A percentile compares a stretch with the other conserved stretches of the same genome.
These are phyloP conservation scores for Theileria luwenshuni DNA, from an alignment of 169 alveolate genomes.

Conservation along the genomic window DNA sequence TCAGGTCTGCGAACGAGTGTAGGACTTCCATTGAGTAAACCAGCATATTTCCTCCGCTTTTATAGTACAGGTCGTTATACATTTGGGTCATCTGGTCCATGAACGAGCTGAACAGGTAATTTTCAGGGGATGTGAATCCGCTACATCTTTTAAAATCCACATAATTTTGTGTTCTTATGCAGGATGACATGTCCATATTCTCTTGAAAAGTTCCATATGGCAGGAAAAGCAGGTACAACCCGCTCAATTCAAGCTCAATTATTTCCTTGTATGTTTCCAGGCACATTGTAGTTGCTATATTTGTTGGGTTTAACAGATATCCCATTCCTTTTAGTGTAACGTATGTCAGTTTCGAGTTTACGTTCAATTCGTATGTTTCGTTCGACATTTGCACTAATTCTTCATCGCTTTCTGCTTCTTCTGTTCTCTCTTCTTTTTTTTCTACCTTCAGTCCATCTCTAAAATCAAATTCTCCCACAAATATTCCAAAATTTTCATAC, in stretches of 20 bases:
- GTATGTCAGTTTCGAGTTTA: conserved; percentile 21
- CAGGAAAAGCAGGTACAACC: conserved; percentile 36
- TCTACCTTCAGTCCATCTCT: conserved; percentile 34
- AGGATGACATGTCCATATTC: conserved; percentile 27
- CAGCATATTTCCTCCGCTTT: conserved; percentile 33
- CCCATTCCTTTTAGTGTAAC: conserved; percentile 64
- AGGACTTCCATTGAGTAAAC: conserved; percentile 49
- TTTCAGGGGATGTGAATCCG: conserved; percentile 55
- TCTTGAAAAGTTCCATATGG: conserved; percentile 30
- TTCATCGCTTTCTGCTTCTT: conserved; percentile 44
- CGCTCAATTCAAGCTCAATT: conserved; percentile 18
- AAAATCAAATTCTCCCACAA: conserved; percentile 65
- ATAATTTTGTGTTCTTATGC: conserved; percentile 40
- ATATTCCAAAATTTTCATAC: conserved; percentile 34
- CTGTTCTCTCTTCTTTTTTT: not conserved
- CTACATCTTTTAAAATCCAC: conserved; percentile 54
- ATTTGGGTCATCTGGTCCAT: conserved; percentile 26
- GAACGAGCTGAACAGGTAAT: conserved; percentile 25
- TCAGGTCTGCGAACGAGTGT: conserved; percentile 56
- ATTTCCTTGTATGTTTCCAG: conserved; percentile 45
- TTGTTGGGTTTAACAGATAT: conserved; percentile 60
- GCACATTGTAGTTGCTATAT: conserved; percentile 55
- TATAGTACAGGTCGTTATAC: conserved; percentile 49
- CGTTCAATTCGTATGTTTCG: conserved; percentile 1
- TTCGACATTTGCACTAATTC: conserved; percentile 5